Conservation (phyloP, 192 early-diverging fungal genomes). For the Phycomyces blakesleeanus region DNA sequence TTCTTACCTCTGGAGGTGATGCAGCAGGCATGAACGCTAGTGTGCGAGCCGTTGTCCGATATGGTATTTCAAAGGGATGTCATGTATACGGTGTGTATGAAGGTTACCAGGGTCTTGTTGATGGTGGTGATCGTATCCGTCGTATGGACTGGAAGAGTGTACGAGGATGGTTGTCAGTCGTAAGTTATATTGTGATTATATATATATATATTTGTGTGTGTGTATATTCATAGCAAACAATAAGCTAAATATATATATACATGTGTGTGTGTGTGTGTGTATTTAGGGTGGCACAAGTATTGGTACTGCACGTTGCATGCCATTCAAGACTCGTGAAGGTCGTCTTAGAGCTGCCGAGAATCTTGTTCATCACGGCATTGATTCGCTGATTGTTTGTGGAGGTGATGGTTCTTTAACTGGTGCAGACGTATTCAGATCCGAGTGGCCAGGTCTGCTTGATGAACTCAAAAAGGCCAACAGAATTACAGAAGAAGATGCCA, state of each 20-base stretch:
- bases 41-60: slow-evolving; percentile 85
- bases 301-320: slow-evolving; percentile 85
- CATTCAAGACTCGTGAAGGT: slow-evolving; percentile 84
- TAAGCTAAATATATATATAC: neutral
- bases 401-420: slow-evolving; percentile 97
- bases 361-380: slow-evolving; percentile 88
- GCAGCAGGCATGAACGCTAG: slow-evolving; percentile 96
- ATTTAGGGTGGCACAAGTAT: slow-evolving; percentile 87
- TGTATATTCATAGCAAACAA: slow-evolving; percentile 1
- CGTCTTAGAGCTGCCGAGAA: slow-evolving; percentile 81
- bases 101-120: slow-evolving; percentile 93
- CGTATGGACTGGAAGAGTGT: slow-evolving; percentile 87
- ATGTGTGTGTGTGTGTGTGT: neutral
- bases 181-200: too few species aligned
- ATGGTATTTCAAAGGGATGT: slow-evolving; percentile 77
- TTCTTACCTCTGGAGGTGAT: slow-evolving; percentile 92
- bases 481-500: slow-evolving; percentile 59
- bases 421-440: slow-evolving; percentile 83
- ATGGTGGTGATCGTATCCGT: slow-evolving; percentile 83
- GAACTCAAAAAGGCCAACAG: slow-evolving; percentile 57
- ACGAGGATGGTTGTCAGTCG: slow-evolving; percentile 73
- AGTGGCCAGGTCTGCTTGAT: slow-evolving; percentile 82
- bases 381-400: slow-evolving; percentile 91
- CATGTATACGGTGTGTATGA: slow-evolving; percentile 92
- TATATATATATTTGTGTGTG: too few species aligned